These are phyloP conservation scores for Aspergillus unguis DNA, from an alignment of 2,329 filamentous ascomycete genomes.

Conservation along the genomic window DNA sequence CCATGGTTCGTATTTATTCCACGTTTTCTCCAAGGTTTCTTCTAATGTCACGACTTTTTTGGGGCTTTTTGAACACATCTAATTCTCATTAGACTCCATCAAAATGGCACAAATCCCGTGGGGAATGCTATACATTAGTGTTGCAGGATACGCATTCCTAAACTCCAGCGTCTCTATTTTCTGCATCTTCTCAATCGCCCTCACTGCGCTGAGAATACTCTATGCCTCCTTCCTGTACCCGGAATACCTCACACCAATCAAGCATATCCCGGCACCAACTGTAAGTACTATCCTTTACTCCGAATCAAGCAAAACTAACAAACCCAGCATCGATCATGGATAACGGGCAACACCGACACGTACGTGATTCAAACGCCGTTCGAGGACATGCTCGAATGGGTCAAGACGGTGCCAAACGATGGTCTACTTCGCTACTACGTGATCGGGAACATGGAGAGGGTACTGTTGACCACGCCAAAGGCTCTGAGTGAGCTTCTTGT, in stretches of 20 bases:
- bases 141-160: slow-evolving; percentile 25
- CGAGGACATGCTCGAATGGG: slow-evolving; percentile 46
- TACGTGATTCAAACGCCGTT: slow-evolving; percentile 42
- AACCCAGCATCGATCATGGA: slow-evolving; percentile 34
- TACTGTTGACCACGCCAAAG: slow-evolving; percentile 62
- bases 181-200: slow-evolving; percentile 19
- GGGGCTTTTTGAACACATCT: background rate
- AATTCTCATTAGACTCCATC: background rate
- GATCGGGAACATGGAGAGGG: slow-evolving; percentile 60
- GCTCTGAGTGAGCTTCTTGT: slow-evolving; percentile 68
- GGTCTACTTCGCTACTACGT: slow-evolving; percentile 66
- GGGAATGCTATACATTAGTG: slow-evolving; percentile 17
- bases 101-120: slow-evolving; percentile 11
- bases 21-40: no score
- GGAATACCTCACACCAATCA: slow-evolving; percentile 55
- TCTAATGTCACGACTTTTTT: no score
- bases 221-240: slow-evolving; percentile 54
- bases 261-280: slow-evolving; percentile 54
- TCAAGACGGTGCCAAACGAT: slow-evolving; percentile 60
- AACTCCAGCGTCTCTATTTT: slow-evolving; percentile 28
- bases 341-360: slow-evolving; percentile 45
- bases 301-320: slow-evolving; percentile 16
- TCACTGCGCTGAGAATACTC: slow-evolving; percentile 23
- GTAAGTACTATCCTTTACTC: slow-evolving; percentile 32
- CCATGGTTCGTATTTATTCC: no score